These are phyloP conservation scores for Coprinellus aureogranulatus DNA, from an alignment of 768 basidiomycete genomes.

Conservation along the genomic window DNA sequence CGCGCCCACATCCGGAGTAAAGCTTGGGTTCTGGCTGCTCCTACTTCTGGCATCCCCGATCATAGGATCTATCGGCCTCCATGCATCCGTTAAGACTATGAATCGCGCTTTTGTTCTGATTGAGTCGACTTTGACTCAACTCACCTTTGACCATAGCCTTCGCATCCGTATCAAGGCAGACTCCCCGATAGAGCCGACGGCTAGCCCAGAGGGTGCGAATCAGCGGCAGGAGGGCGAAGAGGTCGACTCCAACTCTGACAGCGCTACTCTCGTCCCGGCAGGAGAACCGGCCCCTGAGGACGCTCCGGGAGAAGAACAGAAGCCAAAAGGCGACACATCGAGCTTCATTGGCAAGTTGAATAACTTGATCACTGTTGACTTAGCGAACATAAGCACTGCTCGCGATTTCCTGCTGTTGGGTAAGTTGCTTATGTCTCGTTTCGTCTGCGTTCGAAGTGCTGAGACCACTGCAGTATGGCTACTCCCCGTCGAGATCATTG, in stretches of 20 bases:
- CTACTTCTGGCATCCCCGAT: conserved; percentile 11
- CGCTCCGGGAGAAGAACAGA: neutral
- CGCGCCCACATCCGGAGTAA: conserved; percentile 1
- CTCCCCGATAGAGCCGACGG: no score
- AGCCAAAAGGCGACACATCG: neutral
- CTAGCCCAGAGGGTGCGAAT: no score
- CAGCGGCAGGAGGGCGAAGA: neutral
- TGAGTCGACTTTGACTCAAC: conserved; percentile 43
- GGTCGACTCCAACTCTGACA: neutral
- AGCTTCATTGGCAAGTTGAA: conserved; percentile 74
- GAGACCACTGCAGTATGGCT: conserved; percentile 32
- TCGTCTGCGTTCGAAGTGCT: no score
- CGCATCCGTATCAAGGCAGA: conserved; percentile 58
- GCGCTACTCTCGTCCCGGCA: neutral
- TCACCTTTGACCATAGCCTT: conserved; percentile 45
- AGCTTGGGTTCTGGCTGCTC: conserved; percentile 16
- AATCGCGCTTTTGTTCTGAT: conserved; percentile 46
- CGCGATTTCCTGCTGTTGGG: conserved; percentile 12
- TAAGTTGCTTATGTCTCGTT: no score
- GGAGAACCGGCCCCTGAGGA: no score
- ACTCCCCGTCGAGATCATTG: conserved; percentile 39
- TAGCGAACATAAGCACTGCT: conserved; percentile 30
- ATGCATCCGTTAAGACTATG: conserved; percentile 38
- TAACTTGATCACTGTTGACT: conserved; percentile 66
- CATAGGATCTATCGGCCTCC: conserved; percentile 17